Base-by-base conservation (phyloP, 208 protist genomes). In the Zelonia costaricensis region DNA sequence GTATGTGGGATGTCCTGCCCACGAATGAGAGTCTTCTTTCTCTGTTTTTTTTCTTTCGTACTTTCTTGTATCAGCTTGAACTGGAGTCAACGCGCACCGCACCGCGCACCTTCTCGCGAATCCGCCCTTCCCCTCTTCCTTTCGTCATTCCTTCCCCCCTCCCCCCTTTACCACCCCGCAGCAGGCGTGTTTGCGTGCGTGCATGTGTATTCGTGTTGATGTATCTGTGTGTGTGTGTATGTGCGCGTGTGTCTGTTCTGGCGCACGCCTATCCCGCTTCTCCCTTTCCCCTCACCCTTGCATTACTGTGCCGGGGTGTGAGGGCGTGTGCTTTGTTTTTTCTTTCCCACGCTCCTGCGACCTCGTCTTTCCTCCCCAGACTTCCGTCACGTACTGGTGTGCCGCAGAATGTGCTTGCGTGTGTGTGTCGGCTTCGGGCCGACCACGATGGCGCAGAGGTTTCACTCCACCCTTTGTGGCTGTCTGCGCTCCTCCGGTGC, bases 151-250 rank as follows among this genome's bases (percentile, higher is more conserved):
- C 5, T n/a, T 7, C n/a, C 5, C n/a, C 5, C 20, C 5, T 46
- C 5, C n/a, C 5, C 20, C 13, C n/a, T n/a, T n/a, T n/a, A n/a
- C n/a, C n/a, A n/a, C n/a, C n/a, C n/a, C n/a, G n/a, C n/a, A n/a
- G n/a, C n/a, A n/a, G n/a, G n/a, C n/a, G 20, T 46, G n/a, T 46
- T n/a, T 46, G 20, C n/a, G 42, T n/a, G 9, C n/a, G 42, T 46
- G 42, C 20, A 4, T 46, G 42, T 46, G 42, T 46, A 15, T 46
- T 5, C 42, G 42, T 46, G 42, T 46, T 5, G 5, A 46, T 46
- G 42, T 46, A 15, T 46, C 4, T 46, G 42, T 46, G 42, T 46
- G 42, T 46, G 20, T 46, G 20, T 46, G 42, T 46, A n/a, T 46
- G 20, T 46, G 42, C n/a, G 20, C n/a, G 20, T 46, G 20, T 46